A percentile compares a stretch with the other conserved stretches of the same genome.
phyloP scores from a whole-genome alignment of 345 rosid genomes.

The Conringia planisiliqua region DNA sequence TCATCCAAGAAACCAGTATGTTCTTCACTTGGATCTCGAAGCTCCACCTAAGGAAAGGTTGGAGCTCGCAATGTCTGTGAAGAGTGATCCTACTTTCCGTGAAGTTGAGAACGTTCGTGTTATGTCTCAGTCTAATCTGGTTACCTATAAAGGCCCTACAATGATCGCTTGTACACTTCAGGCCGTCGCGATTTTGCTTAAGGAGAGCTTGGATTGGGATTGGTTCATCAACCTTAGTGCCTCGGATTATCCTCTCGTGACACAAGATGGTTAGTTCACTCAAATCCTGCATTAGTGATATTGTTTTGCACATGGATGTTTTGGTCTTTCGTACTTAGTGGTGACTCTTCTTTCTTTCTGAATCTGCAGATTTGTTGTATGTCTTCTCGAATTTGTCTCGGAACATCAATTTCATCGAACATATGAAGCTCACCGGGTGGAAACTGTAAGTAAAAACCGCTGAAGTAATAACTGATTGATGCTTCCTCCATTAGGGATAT shows the following conservation, averaged over 20 bases:
- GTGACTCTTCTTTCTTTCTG: neutral
- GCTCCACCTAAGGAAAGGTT: slow-evolving; percentile 69
- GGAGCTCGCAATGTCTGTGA: slow-evolving; percentile 59
- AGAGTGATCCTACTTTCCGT: slow-evolving; percentile 46
- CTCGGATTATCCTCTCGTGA: slow-evolving; percentile 85
- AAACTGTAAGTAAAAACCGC: slow-evolving; percentile 55
- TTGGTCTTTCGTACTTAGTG: neutral
- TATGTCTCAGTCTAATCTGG: slow-evolving; percentile 66
- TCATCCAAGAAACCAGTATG: slow-evolving; percentile 87
- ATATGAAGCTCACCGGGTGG: slow-evolving; percentile 88
- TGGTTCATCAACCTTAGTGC: slow-evolving; percentile 94
- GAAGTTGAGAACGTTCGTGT: slow-evolving; percentile 72
- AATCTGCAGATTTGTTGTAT: slow-evolving; percentile 60
- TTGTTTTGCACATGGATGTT: neutral
- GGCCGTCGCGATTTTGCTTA: slow-evolving; percentile 73
- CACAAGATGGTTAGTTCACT: slow-evolving; percentile 73
- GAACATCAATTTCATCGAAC: slow-evolving; percentile 70
- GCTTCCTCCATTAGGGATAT: neutral
- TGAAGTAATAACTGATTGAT: neutral
- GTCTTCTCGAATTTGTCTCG: slow-evolving; percentile 58
- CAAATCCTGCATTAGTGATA: neutral
- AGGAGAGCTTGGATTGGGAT: slow-evolving; percentile 84
- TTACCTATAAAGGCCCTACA: slow-evolving; percentile 87
- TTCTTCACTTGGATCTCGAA: slow-evolving; percentile 78
- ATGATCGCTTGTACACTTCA: slow-evolving; percentile 94